These are phyloP conservation scores for Harringtonia lauricola DNA, from an alignment of 2,329 filamentous ascomycete species.

Conservation along the genomic window DNA sequence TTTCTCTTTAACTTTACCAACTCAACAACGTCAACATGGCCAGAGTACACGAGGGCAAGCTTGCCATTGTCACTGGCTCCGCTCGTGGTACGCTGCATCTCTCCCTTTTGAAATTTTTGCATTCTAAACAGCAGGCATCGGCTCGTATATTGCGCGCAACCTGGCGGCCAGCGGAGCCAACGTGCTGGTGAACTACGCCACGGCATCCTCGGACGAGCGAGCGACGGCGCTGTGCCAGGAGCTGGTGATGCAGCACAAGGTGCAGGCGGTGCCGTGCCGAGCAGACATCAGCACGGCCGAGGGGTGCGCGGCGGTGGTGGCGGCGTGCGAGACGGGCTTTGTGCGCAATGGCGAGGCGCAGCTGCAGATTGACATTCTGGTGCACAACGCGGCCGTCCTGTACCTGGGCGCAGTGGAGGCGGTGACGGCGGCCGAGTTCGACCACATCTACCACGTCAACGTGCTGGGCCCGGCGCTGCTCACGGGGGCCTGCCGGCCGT, in stretches of 20 bases:
- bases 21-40: too few relatives aligned
- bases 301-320: constrained; percentile 39
- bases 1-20: too few relatives aligned
- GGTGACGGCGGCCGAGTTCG: constrained; percentile 55
- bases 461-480: constrained; percentile 75
- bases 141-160: constrained; percentile 50
- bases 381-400: constrained; percentile 74
- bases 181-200: constrained; percentile 60
- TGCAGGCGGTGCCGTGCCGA: constrained; percentile 53
- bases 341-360: constrained; percentile 21
- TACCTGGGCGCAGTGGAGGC: constrained; percentile 55
- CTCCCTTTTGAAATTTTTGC: not conserved
- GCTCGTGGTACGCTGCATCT: constrained; percentile 51
- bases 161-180: constrained; percentile 61
- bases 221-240: constrained; percentile 50
- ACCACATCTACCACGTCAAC: constrained; percentile 65
- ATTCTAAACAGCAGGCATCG: constrained; percentile 48
- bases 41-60: constrained; percentile 51
- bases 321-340: constrained; percentile 45
- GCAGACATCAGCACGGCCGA: constrained; percentile 57
- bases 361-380: constrained; percentile 67
- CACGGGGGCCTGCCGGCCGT: constrained; percentile 58
- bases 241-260: constrained; percentile 42
- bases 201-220: constrained; percentile 22
- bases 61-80: constrained; percentile 68